Conservation (phyloP, 768 basidiomycete species). For the Grammothele lineata region DNA sequence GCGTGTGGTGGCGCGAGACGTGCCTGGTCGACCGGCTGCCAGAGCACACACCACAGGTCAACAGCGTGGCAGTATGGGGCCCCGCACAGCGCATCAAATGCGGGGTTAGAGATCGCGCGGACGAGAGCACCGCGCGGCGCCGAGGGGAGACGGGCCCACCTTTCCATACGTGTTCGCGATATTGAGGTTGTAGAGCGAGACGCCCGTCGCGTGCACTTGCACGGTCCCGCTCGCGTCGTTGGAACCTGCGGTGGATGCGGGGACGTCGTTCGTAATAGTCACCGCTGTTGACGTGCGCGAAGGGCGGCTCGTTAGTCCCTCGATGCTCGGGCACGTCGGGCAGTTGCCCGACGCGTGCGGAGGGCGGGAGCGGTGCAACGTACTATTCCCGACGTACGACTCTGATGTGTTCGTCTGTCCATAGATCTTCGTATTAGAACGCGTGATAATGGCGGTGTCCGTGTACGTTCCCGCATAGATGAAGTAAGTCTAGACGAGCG, state of each 20-base stretch:
- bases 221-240: slow-evolving; percentile 25
- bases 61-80: too few species aligned
- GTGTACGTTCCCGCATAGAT: slow-evolving; percentile 18
- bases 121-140: slow-evolving; percentile 3
- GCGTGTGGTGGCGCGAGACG: slow-evolving; percentile 1
- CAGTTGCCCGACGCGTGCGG: neutral
- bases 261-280: slow-evolving; percentile 20
- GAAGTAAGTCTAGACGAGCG: slow-evolving; percentile 15
- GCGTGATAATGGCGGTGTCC: slow-evolving; percentile 20
- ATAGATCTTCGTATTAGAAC: slow-evolving; percentile 17
- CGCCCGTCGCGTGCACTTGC: slow-evolving; percentile 19
- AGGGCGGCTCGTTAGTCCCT: neutral
- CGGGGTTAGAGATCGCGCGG: neutral
- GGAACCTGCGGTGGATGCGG: slow-evolving; percentile 22
- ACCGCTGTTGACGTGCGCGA: slow-evolving; percentile 12
- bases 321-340: slow-evolving; percentile 3
- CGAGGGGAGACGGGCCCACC: neutral
- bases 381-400: slow-evolving; percentile 21
- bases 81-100: too few species aligned
- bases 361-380: slow-evolving; percentile 1
- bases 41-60: neutral
- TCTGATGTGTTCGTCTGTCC: slow-evolving; percentile 18
- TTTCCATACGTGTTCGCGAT: slow-evolving; percentile 23
- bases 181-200: slow-evolving; percentile 23
- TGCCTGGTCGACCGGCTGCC: slow-evolving; percentile 16